Conservation (phyloP, 495 filamentous ascomycete species). For the Penicillium silybi region DNA sequence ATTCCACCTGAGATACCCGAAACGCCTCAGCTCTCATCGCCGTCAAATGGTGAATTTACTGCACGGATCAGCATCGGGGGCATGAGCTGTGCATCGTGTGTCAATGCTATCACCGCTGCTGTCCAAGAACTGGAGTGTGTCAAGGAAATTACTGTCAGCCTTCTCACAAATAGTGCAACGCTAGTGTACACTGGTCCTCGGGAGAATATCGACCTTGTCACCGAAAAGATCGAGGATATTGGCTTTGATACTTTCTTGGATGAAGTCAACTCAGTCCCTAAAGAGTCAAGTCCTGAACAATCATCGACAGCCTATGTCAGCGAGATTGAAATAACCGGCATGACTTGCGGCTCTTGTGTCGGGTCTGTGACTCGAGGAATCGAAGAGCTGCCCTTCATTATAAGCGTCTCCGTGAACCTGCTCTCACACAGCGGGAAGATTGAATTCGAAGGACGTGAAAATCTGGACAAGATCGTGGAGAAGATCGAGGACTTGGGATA, state of each 20-base stretch:
- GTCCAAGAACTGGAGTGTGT: slow-evolving; percentile 50
- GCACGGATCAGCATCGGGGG: slow-evolving; percentile 53
- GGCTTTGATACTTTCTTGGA: slow-evolving; percentile 54
- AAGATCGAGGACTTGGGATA: slow-evolving; percentile 80
- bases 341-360: slow-evolving; percentile 80
- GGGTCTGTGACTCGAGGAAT: slow-evolving; percentile 61
- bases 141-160: slow-evolving; percentile 50
- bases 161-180: slow-evolving; percentile 56
- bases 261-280: slow-evolving; percentile 28
- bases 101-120: slow-evolving; percentile 48
- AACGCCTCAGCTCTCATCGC: background rate
- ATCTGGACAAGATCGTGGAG: slow-evolving; percentile 56
- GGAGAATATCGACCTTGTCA: slow-evolving; percentile 38
- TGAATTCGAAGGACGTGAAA: slow-evolving; percentile 52
- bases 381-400: slow-evolving; percentile 59
- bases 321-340: slow-evolving; percentile 69
- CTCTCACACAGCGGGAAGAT: slow-evolving; percentile 69
- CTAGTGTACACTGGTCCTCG: slow-evolving; percentile 43
- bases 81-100: slow-evolving; percentile 66
- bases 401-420: slow-evolving; percentile 62
- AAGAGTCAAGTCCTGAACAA: slow-evolving; percentile 16
- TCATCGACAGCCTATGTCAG: slow-evolving; percentile 37
- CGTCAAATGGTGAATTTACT: slow-evolving; percentile 25
- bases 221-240: slow-evolving; percentile 49
- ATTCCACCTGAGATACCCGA: slow-evolving; percentile 2